Base-by-base conservation (phyloP, 1,284 basidiomycete genomes). In the Microbotryomycetes sp. region DNA sequence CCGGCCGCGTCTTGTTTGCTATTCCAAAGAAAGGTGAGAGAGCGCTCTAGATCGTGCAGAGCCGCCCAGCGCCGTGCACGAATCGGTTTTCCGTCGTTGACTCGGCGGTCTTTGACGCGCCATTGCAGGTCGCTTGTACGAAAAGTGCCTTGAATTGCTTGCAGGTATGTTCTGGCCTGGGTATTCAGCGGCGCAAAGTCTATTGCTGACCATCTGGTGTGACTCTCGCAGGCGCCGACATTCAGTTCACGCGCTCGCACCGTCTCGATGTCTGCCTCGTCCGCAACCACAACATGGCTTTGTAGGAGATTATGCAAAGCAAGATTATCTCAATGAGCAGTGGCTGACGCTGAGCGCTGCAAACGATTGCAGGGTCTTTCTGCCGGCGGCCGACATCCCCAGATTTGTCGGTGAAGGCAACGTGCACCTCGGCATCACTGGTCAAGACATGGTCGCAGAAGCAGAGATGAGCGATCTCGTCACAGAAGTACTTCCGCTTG, bases 361-460 rank as follows among this genome's bases (percentile, higher is more conserved):
- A 27, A n/a, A n/a, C n/a, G n/a, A n/a, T 5, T 24, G 7, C 74
- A 94, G 92, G 23, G 89, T 99, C 30, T 98, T 99, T 78, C 86
- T 98, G 21, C 94, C 96, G 24, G 96, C 96, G 1, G 82, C 89
- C 7, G 96, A 99, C 74, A 99, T 99, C 67, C 94, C 94, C 13
- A 94, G 92, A 35, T 99, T 97, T 77, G 96, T 99, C 41, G 96
- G 91, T 29, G 91, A 97, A 75, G 94, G 94, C 58, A 91, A 96
- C 73, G 89, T 98, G 71, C 89, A 94, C 73, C 79, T 76, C 45
- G 91, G 91, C 5, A 92, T 94, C 65, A 94, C 91, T 6, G 94
- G 94, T 1, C 93, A 97, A 77, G 94, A 99, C 77, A 91, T 97
- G 72, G 91, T 98, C 67, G 84, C 92, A 59, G 94, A 98, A 77